phyloP scores from a whole-genome alignment of 768 basidiomycete genomes.

The Lentinula boryana region DNA sequence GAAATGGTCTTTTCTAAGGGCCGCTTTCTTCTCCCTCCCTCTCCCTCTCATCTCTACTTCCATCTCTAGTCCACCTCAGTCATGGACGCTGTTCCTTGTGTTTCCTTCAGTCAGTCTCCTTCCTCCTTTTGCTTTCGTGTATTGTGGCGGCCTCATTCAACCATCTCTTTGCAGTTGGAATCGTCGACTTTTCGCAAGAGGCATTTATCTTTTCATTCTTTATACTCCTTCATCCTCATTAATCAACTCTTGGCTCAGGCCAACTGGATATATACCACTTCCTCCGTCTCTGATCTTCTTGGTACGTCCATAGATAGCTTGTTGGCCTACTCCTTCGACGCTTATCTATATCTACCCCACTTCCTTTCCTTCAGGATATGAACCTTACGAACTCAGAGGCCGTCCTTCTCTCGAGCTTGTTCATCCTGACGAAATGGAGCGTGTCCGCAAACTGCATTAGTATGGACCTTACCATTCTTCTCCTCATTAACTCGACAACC shows the following conservation, averaged over 20 bases:
- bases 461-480: constrained; percentile 22
- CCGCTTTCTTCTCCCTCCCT: constrained; percentile 9
- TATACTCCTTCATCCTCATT: background rate
- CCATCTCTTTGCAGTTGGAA: constrained; percentile 47
- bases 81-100: constrained; percentile 49
- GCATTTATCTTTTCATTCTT: constrained; percentile 22
- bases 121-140: constrained; percentile 7
- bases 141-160: constrained; percentile 3
- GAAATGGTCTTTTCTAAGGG: background rate
- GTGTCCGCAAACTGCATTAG: constrained; percentile 69
- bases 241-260: constrained; percentile 31
- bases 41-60: constrained; percentile 9
- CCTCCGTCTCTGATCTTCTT: constrained; percentile 59
- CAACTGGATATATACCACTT: constrained; percentile 61
- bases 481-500: background rate
- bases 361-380: constrained; percentile 47
- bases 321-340: background rate
- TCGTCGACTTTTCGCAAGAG: constrained; percentile 75
- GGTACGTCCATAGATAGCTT: constrained; percentile 28
- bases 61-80: constrained; percentile 11
- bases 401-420: constrained; percentile 68
- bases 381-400: constrained; percentile 66
- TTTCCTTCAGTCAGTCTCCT: constrained; percentile 68
- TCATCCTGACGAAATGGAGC: constrained; percentile 72
- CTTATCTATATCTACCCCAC: background rate